phyloP scores from a whole-genome alignment of 2,329 filamentous ascomycete species.

The Zalaria sp. region DNA sequence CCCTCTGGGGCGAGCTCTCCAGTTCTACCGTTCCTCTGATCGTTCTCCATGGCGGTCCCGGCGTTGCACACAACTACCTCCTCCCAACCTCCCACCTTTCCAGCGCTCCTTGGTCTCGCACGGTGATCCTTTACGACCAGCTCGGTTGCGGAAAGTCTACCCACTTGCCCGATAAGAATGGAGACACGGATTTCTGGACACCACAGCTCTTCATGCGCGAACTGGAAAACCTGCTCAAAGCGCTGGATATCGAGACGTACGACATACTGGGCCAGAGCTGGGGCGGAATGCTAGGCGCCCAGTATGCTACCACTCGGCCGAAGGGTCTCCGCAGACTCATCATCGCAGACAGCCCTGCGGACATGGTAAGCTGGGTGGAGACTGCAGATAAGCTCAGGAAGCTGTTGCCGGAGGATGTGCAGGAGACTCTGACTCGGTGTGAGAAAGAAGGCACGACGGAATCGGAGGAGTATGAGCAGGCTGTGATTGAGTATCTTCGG shows the following conservation, averaged over 20 bases:
- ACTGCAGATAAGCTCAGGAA: constrained; percentile 12
- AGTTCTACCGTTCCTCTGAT: constrained; percentile 18
- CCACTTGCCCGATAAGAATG: constrained; percentile 30
- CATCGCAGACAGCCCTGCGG: constrained; percentile 14
- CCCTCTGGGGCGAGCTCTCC: constrained; percentile 22
- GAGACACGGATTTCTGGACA: constrained; percentile 34
- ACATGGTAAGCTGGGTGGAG: constrained; percentile 16
- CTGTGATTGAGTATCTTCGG: constrained; percentile 16
- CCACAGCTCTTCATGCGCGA: constrained; percentile 34
- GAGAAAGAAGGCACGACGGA: constrained; percentile 17
- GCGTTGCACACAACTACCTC: constrained; percentile 24
- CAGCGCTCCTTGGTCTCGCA: constrained; percentile 19
- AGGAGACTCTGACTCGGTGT: constrained; percentile 14
- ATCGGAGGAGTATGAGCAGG: constrained; percentile 17
- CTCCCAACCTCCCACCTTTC: constrained; percentile 24
- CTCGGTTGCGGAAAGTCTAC: constrained; percentile 37
- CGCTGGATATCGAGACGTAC: constrained; percentile 27
- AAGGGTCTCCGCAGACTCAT: constrained; percentile 25
- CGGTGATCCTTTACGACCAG: constrained; percentile 41
- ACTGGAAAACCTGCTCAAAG: constrained; percentile 32
- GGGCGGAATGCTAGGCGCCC: constrained; percentile 37
- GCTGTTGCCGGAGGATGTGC: constrained; percentile 14
- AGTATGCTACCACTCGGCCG: constrained; percentile 26
- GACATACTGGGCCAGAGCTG: constrained; percentile 37
- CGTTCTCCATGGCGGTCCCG: constrained; percentile 32